Evolutionary conservation across 345 rosid species (phyloP).

Genomic region (Moringa oleifera): DNA sequence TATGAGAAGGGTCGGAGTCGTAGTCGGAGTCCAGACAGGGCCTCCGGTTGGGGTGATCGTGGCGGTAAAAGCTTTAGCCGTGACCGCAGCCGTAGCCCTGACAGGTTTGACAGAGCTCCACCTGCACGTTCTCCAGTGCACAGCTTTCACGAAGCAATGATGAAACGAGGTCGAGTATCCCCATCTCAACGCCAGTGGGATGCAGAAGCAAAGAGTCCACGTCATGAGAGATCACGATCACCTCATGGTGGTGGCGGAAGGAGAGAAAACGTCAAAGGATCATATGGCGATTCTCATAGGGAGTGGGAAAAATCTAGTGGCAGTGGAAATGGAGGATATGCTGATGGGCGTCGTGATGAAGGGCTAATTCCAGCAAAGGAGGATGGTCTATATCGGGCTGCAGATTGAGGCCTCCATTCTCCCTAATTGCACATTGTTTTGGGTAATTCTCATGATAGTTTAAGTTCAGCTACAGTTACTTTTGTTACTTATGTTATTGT

Average conservation of each 20-base stretch:
- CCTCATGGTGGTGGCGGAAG: conserved; percentile 20
- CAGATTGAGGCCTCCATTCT: too few relatives aligned
- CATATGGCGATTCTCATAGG: background rate
- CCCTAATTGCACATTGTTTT: too few relatives aligned
- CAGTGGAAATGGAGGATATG: conserved; percentile 10
- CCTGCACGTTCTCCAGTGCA: conserved; percentile 44
- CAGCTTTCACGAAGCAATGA: conserved; percentile 73
- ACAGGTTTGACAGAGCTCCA: conserved; percentile 33
- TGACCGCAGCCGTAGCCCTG: conserved; percentile 59
- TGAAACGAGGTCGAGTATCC: conserved; percentile 33
- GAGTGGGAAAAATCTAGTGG: conserved; percentile 5
- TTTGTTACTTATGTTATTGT: background rate
- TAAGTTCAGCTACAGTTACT: too few relatives aligned
- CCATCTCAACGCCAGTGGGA: background rate
- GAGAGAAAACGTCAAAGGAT: conserved; percentile 3
- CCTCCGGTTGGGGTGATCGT: conserved; percentile 8
- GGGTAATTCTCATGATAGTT: too few relatives aligned
- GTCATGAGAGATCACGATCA: conserved; percentile 21
- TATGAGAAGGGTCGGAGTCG: conserved; percentile 14
- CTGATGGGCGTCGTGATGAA: conserved; percentile 22
- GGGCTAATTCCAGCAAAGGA: conserved; percentile 33
- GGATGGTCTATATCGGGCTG: background rate
- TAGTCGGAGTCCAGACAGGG: conserved; percentile 9
- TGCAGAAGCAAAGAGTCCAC: background rate
- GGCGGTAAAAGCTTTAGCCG: conserved; percentile 6